Conservation (phyloP, 768 basidiomycete species). For the Lactarius indigo region DNA sequence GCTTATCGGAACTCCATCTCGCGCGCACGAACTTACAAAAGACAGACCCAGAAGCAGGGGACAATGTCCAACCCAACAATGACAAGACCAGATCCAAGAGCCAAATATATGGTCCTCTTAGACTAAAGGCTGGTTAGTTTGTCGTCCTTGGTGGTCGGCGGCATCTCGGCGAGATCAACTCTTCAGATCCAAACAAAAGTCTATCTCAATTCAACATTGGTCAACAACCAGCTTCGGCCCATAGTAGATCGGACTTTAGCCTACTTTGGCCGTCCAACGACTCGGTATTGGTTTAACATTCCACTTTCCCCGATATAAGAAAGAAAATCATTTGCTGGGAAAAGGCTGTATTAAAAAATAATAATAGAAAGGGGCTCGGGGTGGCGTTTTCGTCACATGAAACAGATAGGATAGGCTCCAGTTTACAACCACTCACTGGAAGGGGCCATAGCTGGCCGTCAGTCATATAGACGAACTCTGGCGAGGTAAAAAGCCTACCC, state of each 20-base stretch:
- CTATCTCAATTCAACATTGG: slow-evolving; percentile 16
- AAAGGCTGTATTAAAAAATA: background rate
- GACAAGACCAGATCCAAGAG: background rate
- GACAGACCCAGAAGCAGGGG: background rate
- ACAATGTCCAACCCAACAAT: background rate
- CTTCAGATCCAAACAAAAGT: slow-evolving; percentile 18
- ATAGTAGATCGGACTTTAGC: slow-evolving; percentile 5
- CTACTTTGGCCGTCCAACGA: background rate
- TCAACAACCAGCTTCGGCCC: background rate
- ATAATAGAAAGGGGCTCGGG: slow-evolving; percentile 1
- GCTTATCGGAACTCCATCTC: background rate
- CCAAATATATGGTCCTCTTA: slow-evolving; percentile 10
- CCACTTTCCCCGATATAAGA: slow-evolving; percentile 7
- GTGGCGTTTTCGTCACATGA: background rate
- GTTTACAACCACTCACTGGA: background rate
- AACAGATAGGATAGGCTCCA: background rate
- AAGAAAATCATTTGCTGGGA: slow-evolving; percentile 2
- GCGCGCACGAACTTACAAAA: background rate
- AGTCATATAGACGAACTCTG: slow-evolving; percentile 9
- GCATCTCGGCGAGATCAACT: slow-evolving; percentile 8
- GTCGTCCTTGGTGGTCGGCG: background rate
- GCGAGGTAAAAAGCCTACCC: background rate
- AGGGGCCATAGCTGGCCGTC: background rate
- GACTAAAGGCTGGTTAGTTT: slow-evolving; percentile 12
- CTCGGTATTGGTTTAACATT: too few species aligned